phyloP scores from a whole-genome alignment of 2,329 filamentous ascomycete genomes.

The Monilinia fructicola region DNA sequence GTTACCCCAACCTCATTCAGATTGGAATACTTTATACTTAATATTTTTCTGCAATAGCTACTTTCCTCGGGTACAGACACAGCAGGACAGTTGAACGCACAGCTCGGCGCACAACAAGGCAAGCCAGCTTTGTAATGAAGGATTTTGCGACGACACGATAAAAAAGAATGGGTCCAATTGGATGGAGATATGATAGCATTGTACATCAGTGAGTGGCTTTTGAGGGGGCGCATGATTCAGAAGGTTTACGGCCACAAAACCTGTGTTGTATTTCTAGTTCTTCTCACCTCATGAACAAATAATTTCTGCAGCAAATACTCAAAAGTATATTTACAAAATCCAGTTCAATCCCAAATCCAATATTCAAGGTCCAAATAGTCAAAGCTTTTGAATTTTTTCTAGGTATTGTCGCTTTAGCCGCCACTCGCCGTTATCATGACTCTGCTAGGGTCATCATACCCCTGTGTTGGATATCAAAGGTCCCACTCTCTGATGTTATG shows the following conservation, averaged over 20 bases:
- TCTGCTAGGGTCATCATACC: constrained; percentile 4
- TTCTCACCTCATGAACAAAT: constrained; percentile 37
- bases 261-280: constrained; percentile 40
- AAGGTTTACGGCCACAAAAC: constrained; percentile 30
- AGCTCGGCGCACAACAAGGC: constrained; percentile 35
- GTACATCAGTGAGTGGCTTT: constrained; percentile 34
- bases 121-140: constrained; percentile 39
- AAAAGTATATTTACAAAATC: constrained; percentile 12
- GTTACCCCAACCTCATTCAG: constrained; percentile 7
- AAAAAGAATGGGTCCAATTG: constrained; percentile 22
- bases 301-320: constrained; percentile 15
- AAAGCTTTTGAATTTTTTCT: constrained; percentile 12
- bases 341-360: constrained; percentile 11
- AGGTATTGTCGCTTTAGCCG: constrained; percentile 14
- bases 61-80: constrained; percentile 31
- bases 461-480: constrained; percentile 20
- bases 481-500: constrained; percentile 15
- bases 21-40: constrained; percentile 24
- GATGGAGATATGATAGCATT: constrained; percentile 31
- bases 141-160: constrained; percentile 23
- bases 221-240: constrained; percentile 31
- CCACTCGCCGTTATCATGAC: not conserved
- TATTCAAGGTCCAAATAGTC: not conserved
- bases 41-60: constrained; percentile 30
- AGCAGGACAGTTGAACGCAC: constrained; percentile 34